phyloP scores from a whole-genome alignment of 768 basidiomycete genomes.

The Naganishia vaughanmartiniae region DNA sequence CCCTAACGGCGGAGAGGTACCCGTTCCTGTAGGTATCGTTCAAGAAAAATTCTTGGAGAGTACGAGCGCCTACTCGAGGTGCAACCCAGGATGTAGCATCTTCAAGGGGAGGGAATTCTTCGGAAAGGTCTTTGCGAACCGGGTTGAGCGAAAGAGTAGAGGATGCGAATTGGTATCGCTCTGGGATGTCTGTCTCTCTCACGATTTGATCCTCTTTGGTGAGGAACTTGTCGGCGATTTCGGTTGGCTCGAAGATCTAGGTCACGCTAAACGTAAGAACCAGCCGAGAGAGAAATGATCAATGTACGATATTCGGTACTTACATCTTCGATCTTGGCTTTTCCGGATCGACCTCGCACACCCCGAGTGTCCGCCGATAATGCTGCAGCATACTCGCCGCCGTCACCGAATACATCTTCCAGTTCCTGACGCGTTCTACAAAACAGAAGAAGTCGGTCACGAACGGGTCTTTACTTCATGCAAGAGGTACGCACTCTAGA shows the following conservation, averaged over 20 bases:
- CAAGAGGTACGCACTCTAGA: constrained; percentile 66
- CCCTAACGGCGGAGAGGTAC: constrained; percentile 68
- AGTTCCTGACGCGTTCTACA: constrained; percentile 90
- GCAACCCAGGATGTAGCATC: constrained; percentile 88
- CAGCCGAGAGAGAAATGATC: neutral
- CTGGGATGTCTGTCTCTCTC: constrained; percentile 82
- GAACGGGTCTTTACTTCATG: neutral
- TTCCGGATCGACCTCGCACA: constrained; percentile 54
- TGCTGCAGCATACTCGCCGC: constrained; percentile 94
- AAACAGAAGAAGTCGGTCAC: constrained; percentile 17
- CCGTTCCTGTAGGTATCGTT: constrained; percentile 52
- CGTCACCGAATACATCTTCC: constrained; percentile 92
- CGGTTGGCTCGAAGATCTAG: constrained; percentile 95
- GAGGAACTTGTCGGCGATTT: constrained; percentile 81
- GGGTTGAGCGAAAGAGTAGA: constrained; percentile 68
- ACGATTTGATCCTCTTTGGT: constrained; percentile 93
- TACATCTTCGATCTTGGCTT: constrained; percentile 58
- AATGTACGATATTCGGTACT: constrained; percentile 10
- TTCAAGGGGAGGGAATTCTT: constrained; percentile 68
- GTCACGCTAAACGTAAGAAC: constrained; percentile 7
- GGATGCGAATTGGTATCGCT: constrained; percentile 87
- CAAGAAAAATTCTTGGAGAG: constrained; percentile 55
- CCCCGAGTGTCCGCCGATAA: constrained; percentile 64
- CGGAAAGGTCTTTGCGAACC: constrained; percentile 42
- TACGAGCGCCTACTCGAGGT: constrained; percentile 67